phyloP scores from a whole-genome alignment of 2,329 filamentous ascomycete genomes.

The Cercospora sp. region DNA sequence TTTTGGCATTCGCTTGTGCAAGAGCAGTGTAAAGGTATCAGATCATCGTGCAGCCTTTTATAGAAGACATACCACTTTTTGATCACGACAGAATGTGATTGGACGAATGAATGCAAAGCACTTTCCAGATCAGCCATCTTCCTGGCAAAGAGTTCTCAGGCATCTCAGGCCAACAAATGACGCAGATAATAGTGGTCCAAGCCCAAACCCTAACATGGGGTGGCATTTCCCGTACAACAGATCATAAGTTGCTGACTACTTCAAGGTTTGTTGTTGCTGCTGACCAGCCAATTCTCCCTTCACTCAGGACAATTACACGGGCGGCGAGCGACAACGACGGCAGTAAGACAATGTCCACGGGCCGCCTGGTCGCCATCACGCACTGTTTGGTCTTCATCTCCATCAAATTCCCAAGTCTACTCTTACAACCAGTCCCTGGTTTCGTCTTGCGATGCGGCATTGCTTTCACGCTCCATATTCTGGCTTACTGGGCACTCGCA shows the following conservation, averaged over 20 bases:
- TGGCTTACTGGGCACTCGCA: background rate
- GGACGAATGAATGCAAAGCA: background rate
- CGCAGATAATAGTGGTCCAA: background rate
- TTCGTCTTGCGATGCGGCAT: background rate
- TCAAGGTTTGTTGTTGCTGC: background rate
- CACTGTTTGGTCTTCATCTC: conserved; percentile 10
- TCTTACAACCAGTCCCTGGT: background rate
- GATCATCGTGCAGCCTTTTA: background rate
- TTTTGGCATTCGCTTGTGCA: background rate
- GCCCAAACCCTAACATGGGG: background rate
- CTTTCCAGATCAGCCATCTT: background rate
- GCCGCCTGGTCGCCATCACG: background rate
- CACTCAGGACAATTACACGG: background rate
- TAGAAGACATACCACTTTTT: no score
- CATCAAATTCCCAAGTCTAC: background rate
- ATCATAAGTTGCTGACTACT: background rate
- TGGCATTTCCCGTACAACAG: background rate
- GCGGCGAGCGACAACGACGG: background rate
- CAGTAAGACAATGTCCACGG: background rate
- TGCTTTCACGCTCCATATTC: background rate
- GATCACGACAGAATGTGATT: no score
- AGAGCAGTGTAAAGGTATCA: background rate
- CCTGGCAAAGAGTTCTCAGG: background rate
- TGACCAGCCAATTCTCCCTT: background rate
- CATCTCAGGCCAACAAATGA: conserved; percentile 8